Percentiles rank a stretch among this genome's conserved stretches.
These are phyloP conservation scores for Fusarium duplospermum DNA, from an alignment of 2,329 filamentous ascomycete genomes.

Conservation along the genomic window DNA sequence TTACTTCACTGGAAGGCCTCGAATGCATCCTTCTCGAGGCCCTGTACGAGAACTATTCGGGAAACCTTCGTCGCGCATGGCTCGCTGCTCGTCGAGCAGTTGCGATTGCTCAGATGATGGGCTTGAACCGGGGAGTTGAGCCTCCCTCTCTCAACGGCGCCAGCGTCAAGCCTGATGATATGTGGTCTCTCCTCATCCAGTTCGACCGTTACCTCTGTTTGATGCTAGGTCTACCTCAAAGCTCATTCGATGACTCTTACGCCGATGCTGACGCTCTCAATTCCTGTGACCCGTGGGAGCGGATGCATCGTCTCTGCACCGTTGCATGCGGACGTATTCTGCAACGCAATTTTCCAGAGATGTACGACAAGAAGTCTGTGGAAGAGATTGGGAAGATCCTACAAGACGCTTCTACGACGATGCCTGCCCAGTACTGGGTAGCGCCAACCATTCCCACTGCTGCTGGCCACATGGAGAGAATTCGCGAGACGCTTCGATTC, in stretches of 20 bases:
- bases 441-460: constrained; percentile 39
- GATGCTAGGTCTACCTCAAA: constrained; percentile 59
- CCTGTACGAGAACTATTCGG: constrained; percentile 59
- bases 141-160: constrained; percentile 14
- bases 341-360: constrained; percentile 54
- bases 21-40: constrained; percentile 63
- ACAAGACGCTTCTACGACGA: constrained; percentile 52
- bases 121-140: constrained; percentile 44
- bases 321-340: constrained; percentile 58
- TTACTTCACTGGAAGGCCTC: constrained; percentile 59
- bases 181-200: constrained; percentile 60
- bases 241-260: constrained; percentile 53
- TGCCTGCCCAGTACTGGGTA: constrained; percentile 63
- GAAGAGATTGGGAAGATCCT: constrained; percentile 61
- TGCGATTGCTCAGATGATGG: constrained; percentile 57
- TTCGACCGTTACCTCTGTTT: constrained; percentile 61
- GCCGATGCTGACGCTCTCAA: constrained; percentile 44
- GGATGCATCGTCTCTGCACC: constrained; percentile 58
- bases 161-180: constrained; percentile 46
- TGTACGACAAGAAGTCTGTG: constrained; percentile 46
- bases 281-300: constrained; percentile 52
- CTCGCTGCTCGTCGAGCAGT: constrained; percentile 58
- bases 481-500: constrained; percentile 47
- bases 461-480: constrained; percentile 24
- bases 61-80: constrained; percentile 60